These are phyloP conservation scores for Xylariaceae sp. DNA, from an alignment of 2,329 filamentous ascomycete genomes.

Conservation along the genomic window DNA sequence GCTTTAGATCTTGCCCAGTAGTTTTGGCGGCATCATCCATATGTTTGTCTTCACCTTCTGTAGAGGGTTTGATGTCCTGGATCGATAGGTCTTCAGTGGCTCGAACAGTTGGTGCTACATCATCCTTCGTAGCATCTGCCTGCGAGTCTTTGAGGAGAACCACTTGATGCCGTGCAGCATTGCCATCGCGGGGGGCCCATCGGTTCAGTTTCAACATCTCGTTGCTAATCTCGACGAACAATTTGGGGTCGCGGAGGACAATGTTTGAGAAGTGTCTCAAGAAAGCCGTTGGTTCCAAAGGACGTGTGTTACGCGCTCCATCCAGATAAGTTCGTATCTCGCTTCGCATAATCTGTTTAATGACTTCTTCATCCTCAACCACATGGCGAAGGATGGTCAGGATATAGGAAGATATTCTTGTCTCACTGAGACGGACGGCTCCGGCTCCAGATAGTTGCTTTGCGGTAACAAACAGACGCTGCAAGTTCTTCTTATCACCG, in stretches of 20 bases:
- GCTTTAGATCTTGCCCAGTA: conserved; percentile 69
- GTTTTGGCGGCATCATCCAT: conserved; percentile 70
- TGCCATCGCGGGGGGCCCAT: conserved; percentile 55
- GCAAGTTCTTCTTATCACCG: conserved; percentile 87
- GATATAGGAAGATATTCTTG: conserved; percentile 65
- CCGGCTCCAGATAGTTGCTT: conserved; percentile 86
- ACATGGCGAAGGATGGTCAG: conserved; percentile 91
- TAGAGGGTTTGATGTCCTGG: conserved; percentile 65
- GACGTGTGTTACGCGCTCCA: conserved; percentile 57
- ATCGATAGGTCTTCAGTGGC: conserved; percentile 55
- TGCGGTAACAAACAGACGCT: conserved; percentile 91
- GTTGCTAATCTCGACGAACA: conserved; percentile 88
- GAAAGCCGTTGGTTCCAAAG: conserved; percentile 74
- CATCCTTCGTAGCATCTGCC: conserved; percentile 44
- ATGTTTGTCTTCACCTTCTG: conserved; percentile 64
- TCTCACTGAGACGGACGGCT: conserved; percentile 72
- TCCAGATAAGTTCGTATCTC: conserved; percentile 86
- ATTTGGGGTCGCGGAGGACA: conserved; percentile 78
- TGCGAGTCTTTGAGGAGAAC: conserved; percentile 52
- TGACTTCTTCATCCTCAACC: conserved; percentile 88
- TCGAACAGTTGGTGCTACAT: conserved; percentile 53
- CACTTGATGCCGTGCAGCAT: conserved; percentile 40
- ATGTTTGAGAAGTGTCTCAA: conserved; percentile 79
- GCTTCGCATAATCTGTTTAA: conserved; percentile 89
- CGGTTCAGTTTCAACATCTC: conserved; percentile 79